phyloP scores from a whole-genome alignment of 192 early-diverging fungal genomes.

The Coemansia sp. region DNA sequence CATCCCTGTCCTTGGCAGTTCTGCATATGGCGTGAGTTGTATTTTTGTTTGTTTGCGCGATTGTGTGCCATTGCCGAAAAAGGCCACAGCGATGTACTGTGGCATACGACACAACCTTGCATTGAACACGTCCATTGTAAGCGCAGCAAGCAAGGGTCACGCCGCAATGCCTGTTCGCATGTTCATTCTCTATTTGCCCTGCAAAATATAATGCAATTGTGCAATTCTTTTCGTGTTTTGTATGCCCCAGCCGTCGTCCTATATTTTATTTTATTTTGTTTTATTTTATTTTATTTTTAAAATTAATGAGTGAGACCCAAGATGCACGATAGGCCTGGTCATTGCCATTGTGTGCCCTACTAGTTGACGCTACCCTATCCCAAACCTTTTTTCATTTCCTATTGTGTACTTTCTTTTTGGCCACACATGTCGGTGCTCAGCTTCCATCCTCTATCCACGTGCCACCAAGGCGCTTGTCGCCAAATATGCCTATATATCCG shows the following conservation, averaged over 20 bases:
- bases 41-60: neutral
- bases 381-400: neutral
- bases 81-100: slow-evolving; percentile 14
- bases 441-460: neutral
- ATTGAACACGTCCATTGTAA: slow-evolving; percentile 8
- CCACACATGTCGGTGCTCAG: slow-evolving; percentile 3
- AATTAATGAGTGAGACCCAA: slow-evolving; percentile 3
- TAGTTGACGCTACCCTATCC: neutral
- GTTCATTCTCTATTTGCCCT: neutral
- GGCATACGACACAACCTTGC: slow-evolving; percentile 14
- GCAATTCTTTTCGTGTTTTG: neutral
- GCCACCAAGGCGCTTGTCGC: neutral
- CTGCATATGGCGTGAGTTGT: neutral
- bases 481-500: slow-evolving; percentile 1
- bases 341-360: neutral
- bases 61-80: slow-evolving; percentile 11
- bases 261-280: neutral
- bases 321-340: neutral
- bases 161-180: slow-evolving; percentile 4
- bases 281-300: neutral
- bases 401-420: neutral
- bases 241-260: neutral
- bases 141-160: slow-evolving; percentile 4
- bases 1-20: neutral
- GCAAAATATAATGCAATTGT: slow-evolving; percentile 9